A percentile compares a stretch with the other conserved stretches of the same genome.
phyloP scores from a whole-genome alignment of 2,329 filamentous ascomycete species.

The Monosporascus ibericus region DNA sequence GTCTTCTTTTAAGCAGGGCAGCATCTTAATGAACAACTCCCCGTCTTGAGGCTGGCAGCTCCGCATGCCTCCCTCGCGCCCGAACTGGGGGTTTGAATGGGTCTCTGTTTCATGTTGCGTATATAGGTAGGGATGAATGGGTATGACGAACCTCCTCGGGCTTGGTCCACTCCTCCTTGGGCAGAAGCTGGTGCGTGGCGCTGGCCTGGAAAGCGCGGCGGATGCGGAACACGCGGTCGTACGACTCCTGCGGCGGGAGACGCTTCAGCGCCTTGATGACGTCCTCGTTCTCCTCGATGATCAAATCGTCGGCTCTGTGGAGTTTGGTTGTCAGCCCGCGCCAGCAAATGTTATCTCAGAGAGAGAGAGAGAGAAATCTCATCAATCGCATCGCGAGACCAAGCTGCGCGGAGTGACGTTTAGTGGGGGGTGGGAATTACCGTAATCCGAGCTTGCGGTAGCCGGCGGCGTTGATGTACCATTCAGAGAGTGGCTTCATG shows the following conservation, averaged over 20 bases:
- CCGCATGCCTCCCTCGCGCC: no score
- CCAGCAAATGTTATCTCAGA: background rate
- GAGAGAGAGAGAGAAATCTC: background rate
- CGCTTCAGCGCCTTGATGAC: slow-evolving; percentile 87
- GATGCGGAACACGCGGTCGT: slow-evolving; percentile 96
- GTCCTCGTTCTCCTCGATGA: slow-evolving; percentile 83
- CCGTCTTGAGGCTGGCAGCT: no score
- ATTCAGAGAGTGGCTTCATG: slow-evolving; percentile 76
- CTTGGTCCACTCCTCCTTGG: slow-evolving; percentile 57
- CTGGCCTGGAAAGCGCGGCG: slow-evolving; percentile 84
- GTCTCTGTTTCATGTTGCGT: background rate
- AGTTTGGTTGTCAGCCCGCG: slow-evolving; percentile 1
- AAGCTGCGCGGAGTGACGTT: background rate
- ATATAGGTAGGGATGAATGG: background rate
- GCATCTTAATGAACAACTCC: no score
- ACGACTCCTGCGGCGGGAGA: slow-evolving; percentile 81
- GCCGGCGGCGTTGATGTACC: slow-evolving; percentile 84
- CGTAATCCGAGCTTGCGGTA: slow-evolving; percentile 89
- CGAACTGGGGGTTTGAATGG: no score
- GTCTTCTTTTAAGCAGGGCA: no score
- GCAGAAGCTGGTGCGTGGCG: slow-evolving; percentile 58
- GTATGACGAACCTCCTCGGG: slow-evolving; percentile 38
- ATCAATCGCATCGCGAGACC: background rate
- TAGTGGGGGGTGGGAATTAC: slow-evolving; percentile 42
- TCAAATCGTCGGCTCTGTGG: slow-evolving; percentile 82